Evolutionary conservation across 192 early-diverging fungal species (phyloP).

Genomic region (Coemansia sp.): DNA sequence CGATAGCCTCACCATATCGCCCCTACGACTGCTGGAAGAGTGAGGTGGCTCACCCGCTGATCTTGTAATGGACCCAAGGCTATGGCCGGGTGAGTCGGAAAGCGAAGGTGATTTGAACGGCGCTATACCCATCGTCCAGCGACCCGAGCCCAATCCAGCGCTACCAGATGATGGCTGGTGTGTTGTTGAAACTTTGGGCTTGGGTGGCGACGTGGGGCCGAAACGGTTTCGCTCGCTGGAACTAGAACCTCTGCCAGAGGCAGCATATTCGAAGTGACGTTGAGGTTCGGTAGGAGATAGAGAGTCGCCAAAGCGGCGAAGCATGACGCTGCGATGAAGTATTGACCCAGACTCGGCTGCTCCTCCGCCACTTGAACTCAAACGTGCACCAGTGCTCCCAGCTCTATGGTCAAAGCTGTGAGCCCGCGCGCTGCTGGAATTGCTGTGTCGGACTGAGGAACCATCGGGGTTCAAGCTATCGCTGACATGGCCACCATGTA

Average conservation of each 20-base stretch:
- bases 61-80: conserved; percentile 8
- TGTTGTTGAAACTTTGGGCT: background rate
- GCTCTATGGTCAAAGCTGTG: conserved; percentile 29
- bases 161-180: conserved; percentile 30
- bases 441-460: conserved; percentile 1
- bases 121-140: conserved; percentile 39
- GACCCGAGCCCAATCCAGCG: conserved; percentile 21
- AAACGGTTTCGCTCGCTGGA: background rate
- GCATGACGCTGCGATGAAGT: conserved; percentile 50
- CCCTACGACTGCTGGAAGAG: background rate
- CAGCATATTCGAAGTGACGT: conserved; percentile 3
- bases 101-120: conserved; percentile 55
- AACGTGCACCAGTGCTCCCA: conserved; percentile 12
- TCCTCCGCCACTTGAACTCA: conserved; percentile 25
- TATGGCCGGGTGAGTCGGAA: conserved; percentile 30
- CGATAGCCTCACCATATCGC: background rate
- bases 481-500: background rate
- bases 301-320: conserved; percentile 36
- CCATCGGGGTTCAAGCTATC: background rate
- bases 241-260: background rate
- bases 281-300: conserved; percentile 41
- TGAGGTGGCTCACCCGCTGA: background rate
- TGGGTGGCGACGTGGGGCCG: conserved; percentile 29
- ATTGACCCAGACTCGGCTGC: conserved; percentile 27
- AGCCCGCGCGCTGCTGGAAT: conserved; percentile 12